Evolutionary conservation across 805 yeast genomes (phyloP), one percentile per base, ranked within the genome.

Genomic region (Cyberlindnera galapagoensis): DNA sequence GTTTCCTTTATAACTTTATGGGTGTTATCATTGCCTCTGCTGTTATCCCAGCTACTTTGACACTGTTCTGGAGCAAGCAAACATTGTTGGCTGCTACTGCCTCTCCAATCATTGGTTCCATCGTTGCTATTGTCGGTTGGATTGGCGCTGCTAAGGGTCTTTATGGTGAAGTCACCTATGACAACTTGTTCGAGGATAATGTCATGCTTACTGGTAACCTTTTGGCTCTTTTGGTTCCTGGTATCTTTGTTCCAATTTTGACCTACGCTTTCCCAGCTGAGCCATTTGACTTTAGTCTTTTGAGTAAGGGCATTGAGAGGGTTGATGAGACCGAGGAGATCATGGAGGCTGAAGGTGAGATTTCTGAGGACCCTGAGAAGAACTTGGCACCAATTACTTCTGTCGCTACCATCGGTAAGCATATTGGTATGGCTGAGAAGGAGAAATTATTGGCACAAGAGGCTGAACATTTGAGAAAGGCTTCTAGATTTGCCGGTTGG

Each of bases 201-300:
- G 81, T 96, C 24, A 88, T 88, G 96, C 67, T 86, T 41, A 77
- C 80, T 4, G 96, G 95, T 39, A 87, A 87, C 56, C 76, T 85
- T 28, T 87, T 85, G 32, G 90, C 95, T 0, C 60, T 87, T 39
- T 63, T 76, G 33, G 71, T 88, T 2, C 95, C 95, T 8, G 50
- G 72, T 12, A 56, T 86, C 12, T 67, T 77, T 35, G 62, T 77
- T 30, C 87, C 94, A 18, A 50, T 79, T 8, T 61, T 86, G 34
- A 80, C 92, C 0, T 62, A 67, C 23, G 74, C 76, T 51, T 79
- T 79, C 56, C 76, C 76, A 34, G 76, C 80, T 5, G 88, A 80
- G 47, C 67, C 81, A 48, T 87, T 78, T 46, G 83, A 86, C 57
- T 86, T 84, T 74, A 68, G 69, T 16, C 52, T 67, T 16, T 67